Evolutionary conservation across 768 basidiomycete species (phyloP).

Genomic region (Lactifluus subvellereus): DNA sequence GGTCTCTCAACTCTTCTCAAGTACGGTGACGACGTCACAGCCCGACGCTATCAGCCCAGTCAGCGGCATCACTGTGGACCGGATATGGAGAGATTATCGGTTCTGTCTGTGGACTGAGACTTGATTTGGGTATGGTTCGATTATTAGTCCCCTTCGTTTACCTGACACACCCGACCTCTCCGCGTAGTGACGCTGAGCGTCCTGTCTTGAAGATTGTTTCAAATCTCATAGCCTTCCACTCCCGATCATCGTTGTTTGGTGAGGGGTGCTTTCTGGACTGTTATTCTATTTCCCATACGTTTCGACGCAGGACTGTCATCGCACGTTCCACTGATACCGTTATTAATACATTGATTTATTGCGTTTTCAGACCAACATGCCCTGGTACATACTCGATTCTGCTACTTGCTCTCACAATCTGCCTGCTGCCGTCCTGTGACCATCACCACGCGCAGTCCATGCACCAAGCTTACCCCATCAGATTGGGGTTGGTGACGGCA

Average conservation of each 20-base stretch:
- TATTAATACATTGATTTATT: conserved; percentile 21
- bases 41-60: conserved; percentile 35
- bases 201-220: not conserved
- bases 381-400: conserved; percentile 7
- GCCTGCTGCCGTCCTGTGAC: conserved; percentile 7
- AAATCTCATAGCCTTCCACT: not conserved
- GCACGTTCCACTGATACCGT: conserved; percentile 21
- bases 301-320: conserved; percentile 13
- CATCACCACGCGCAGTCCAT: conserved; percentile 14
- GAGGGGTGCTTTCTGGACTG: conserved; percentile 13
- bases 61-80: conserved; percentile 58
- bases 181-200: conserved; percentile 8
- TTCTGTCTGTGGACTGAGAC: conserved; percentile 48
- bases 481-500: conserved; percentile 11
- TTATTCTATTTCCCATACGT: conserved; percentile 11
- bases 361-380: conserved; percentile 5
- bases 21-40: conserved; percentile 30
- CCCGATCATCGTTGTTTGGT: conserved; percentile 3
- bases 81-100: conserved; percentile 60
- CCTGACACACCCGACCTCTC: not conserved
- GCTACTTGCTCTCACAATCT: conserved; percentile 1
- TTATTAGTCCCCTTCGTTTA: not conserved
- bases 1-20: conserved; percentile 55
- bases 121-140: conserved; percentile 6
- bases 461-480: conserved; percentile 13